A percentile compares a stretch with the other conserved stretches of the same genome.
Conservation (phyloP, 768 basidiomycete genomes). For the Xanthoconium stramineum region DNA sequence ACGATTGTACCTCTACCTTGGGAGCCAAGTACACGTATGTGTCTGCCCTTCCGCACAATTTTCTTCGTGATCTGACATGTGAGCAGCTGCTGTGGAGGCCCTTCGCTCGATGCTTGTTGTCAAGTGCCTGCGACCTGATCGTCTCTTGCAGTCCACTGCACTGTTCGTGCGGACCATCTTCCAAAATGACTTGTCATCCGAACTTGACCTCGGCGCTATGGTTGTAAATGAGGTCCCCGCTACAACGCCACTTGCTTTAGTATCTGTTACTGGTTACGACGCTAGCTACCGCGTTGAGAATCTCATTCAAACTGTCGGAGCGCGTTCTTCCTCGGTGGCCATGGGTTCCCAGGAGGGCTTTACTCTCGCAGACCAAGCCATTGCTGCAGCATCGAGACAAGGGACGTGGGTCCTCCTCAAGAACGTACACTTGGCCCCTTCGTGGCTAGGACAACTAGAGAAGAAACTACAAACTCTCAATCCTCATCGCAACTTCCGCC, state of each 20-base stretch:
- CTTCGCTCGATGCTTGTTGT: constrained; percentile 75
- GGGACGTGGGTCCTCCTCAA: constrained; percentile 97
- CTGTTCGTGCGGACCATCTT: constrained; percentile 76
- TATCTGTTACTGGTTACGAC: constrained; percentile 95
- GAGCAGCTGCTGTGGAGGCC: constrained; percentile 64
- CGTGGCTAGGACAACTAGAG: constrained; percentile 94
- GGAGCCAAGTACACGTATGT: constrained; percentile 75
- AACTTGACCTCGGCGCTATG: constrained; percentile 73
- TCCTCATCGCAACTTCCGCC: constrained; percentile 87
- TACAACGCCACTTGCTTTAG: constrained; percentile 80
- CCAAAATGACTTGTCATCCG: constrained; percentile 74
- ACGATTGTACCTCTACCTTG: constrained; percentile 70
- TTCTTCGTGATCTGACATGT: constrained; percentile 13
- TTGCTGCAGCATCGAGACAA: constrained; percentile 85
- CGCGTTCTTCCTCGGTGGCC: constrained; percentile 84
- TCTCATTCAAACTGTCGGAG: constrained; percentile 72
- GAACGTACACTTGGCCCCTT: constrained; percentile 94
- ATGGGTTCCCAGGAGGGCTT: constrained; percentile 99
- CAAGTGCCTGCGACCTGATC: constrained; percentile 92
- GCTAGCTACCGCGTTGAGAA: constrained; percentile 96
- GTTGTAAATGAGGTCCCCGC: constrained; percentile 78
- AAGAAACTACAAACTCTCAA: constrained; percentile 93
- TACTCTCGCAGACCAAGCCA: constrained; percentile 92
- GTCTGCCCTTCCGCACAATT: background rate
- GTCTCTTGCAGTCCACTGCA: constrained; percentile 79